These are phyloP conservation scores for Aspergillus asperescens DNA, from an alignment of 495 filamentous ascomycete genomes.

Conservation along the genomic window DNA sequence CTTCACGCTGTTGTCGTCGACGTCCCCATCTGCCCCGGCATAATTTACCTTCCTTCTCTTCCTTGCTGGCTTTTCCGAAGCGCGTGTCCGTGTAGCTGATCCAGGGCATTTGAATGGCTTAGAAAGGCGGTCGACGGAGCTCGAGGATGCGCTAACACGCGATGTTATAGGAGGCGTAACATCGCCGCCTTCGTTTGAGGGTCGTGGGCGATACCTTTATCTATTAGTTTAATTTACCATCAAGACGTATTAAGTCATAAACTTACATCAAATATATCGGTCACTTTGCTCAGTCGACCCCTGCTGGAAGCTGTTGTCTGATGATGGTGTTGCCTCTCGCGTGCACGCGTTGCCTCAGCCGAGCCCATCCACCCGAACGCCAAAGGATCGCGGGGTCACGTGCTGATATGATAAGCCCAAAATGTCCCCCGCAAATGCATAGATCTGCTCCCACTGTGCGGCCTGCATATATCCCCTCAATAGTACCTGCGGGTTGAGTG, in stretches of 20 bases:
- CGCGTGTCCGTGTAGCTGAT: conserved; percentile 61
- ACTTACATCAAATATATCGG: conserved; percentile 16
- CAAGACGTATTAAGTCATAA: background rate
- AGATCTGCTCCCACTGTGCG: background rate
- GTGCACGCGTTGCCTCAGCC: conserved; percentile 27
- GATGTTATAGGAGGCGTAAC: conserved; percentile 33
- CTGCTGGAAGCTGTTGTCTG: background rate
- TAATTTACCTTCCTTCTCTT: conserved; percentile 92
- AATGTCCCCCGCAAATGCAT: background rate
- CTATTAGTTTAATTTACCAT: background rate
- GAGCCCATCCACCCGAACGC: conserved; percentile 23
- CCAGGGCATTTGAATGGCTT: conserved; percentile 95
- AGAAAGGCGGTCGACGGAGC: conserved; percentile 63
- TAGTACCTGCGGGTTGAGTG: background rate
- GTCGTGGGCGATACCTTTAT: conserved; percentile 43
- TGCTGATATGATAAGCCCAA: conserved; percentile 15
- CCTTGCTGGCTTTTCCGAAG: conserved; percentile 75
- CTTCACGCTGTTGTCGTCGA: conserved; percentile 65
- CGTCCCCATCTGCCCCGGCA: conserved; percentile 66
- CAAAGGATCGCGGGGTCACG: conserved; percentile 38
- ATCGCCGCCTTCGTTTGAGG: conserved; percentile 26
- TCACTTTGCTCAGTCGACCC: background rate
- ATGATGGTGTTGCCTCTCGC: background rate
- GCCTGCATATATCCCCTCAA: background rate
- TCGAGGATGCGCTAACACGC: conserved; percentile 33